Percentiles rank a stretch among this genome's conserved stretches.
phyloP scores from a whole-genome alignment of 2,329 filamentous ascomycete genomes.

The Mycosphaerella sp. region DNA sequence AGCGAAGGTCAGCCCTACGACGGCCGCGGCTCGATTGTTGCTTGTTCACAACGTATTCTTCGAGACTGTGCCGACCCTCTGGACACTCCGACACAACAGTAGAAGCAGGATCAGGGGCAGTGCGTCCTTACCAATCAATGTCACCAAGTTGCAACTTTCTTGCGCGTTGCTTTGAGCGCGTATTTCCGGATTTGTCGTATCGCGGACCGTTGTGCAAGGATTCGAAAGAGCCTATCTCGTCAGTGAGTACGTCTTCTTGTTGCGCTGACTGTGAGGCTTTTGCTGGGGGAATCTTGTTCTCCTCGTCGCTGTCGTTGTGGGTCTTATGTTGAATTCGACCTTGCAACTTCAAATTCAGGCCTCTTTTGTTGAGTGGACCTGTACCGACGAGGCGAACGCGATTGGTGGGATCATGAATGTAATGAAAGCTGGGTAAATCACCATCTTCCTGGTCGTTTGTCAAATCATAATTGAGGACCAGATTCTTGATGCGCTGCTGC shows the following conservation, averaged over 20 bases:
- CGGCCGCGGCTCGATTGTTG: conserved; percentile 16
- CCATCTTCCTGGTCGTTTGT: conserved; percentile 72
- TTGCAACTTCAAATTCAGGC: conserved; percentile 13
- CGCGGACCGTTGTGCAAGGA: conserved; percentile 41
- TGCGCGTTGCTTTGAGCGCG: conserved; percentile 70
- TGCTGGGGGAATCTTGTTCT: conserved; percentile 9
- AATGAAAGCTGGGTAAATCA: conserved; percentile 46
- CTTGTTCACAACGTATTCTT: conserved; percentile 30
- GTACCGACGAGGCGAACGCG: conserved; percentile 41
- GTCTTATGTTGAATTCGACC: conserved; percentile 31
- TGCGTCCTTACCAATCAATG: conserved; percentile 77
- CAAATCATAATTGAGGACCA: conserved; percentile 94
- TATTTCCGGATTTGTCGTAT: conserved; percentile 53
- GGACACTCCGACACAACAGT: conserved; percentile 15
- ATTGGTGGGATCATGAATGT: conserved; percentile 40
- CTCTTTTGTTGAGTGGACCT: conserved; percentile 38
- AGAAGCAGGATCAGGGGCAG: conserved; percentile 17
- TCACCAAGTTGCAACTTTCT: conserved; percentile 92
- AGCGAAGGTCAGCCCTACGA: conserved; percentile 14
- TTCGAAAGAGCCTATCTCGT: conserved; percentile 32
- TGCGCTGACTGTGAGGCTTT: conserved; percentile 8
- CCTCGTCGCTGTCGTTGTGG: conserved; percentile 16
- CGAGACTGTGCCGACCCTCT: conserved; percentile 25
- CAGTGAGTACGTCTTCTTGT: conserved; percentile 23
- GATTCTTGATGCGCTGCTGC: conserved; percentile 95